phyloP scores from a whole-genome alignment of 1,284 basidiomycete species.

The Trichosporon asahii region DNA sequence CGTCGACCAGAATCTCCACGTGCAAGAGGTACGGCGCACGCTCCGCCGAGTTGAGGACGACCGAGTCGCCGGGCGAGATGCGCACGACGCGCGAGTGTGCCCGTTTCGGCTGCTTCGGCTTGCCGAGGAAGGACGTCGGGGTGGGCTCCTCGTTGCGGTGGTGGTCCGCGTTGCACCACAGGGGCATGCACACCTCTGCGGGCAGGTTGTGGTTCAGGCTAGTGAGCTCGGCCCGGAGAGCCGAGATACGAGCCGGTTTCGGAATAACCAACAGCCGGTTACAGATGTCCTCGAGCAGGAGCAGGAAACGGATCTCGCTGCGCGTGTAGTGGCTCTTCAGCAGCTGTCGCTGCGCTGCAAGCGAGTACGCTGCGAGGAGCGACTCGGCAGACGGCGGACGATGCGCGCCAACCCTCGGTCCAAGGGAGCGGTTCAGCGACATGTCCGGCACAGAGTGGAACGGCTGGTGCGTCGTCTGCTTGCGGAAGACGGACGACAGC shows the following conservation, averaged over 20 bases:
- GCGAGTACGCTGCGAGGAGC: conserved; percentile 61
- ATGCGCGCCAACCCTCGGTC: conserved; percentile 19
- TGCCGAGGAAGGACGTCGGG: conserved; percentile 4
- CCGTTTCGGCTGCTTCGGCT: conserved; percentile 49
- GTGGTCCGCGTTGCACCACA: conserved; percentile 78
- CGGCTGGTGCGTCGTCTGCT: conserved; percentile 49
- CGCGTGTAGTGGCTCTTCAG: conserved; percentile 84
- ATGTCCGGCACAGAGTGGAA: conserved; percentile 59
- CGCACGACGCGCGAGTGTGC: conserved; percentile 93
- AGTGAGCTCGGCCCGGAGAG: conserved; percentile 91
- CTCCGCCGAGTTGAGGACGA: conserved; percentile 97
- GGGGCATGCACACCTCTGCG: conserved; percentile 85
- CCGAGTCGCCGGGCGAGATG: conserved; percentile 95
- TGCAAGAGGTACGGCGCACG: conserved; percentile 89
- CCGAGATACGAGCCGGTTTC: conserved; percentile 89
- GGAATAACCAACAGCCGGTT: conserved; percentile 89
- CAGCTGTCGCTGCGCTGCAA: conserved; percentile 66
- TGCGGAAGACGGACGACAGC: conserved; percentile 6
- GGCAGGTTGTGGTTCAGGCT: conserved; percentile 94
- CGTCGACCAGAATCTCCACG: conserved; percentile 85
- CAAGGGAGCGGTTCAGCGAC: conserved; percentile 45
- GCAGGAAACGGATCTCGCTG: conserved; percentile 86
- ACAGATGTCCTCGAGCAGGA: conserved; percentile 86
- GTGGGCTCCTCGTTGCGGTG: conserved; percentile 45
- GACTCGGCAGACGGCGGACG: conserved; percentile 53